A percentile compares a stretch with the other conserved stretches of the same genome.
These are phyloP conservation scores for Teunomyces tritomae DNA, from an alignment of 805 yeast species.

Conservation along the genomic window DNA sequence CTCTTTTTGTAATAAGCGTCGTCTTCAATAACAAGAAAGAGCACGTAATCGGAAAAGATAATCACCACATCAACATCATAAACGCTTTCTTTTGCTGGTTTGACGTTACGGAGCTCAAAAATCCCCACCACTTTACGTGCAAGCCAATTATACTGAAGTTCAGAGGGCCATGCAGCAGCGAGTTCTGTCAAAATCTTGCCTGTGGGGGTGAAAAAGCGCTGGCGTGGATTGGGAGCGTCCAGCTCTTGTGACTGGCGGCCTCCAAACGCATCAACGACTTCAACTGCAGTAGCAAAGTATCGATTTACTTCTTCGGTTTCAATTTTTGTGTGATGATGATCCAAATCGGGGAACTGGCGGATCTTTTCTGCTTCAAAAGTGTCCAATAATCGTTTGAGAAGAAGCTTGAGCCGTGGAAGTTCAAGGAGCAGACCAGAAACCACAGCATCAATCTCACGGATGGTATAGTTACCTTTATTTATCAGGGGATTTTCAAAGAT, in stretches of 20 bases:
- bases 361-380: slow-evolving; percentile 44
- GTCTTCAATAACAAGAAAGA: slow-evolving; percentile 59
- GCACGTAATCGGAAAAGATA: slow-evolving; percentile 75
- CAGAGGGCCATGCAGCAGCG: slow-evolving; percentile 85
- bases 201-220: slow-evolving; percentile 82
- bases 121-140: slow-evolving; percentile 82
- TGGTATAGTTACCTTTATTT: slow-evolving; percentile 28
- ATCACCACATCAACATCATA: slow-evolving; percentile 48
- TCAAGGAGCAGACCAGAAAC: slow-evolving; percentile 66
- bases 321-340: slow-evolving; percentile 23
- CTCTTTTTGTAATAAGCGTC: slow-evolving; percentile 32
- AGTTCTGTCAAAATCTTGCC: slow-evolving; percentile 84
- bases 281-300: slow-evolving; percentile 52
- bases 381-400: slow-evolving; percentile 58
- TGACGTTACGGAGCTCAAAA: slow-evolving; percentile 36
- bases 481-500: slow-evolving; percentile 28
- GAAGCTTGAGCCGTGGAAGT: slow-evolving; percentile 65
- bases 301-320: slow-evolving; percentile 29
- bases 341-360: slow-evolving; percentile 14
- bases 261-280: slow-evolving; percentile 82
- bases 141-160: slow-evolving; percentile 85
- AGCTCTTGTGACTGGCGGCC: slow-evolving; percentile 47
- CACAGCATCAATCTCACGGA: slow-evolving; percentile 38
- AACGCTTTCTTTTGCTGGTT: slow-evolving; percentile 13
- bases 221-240: slow-evolving; percentile 18